phyloP scores from a whole-genome alignment of 2,329 filamentous ascomycete species.

The Apiospora koreana region DNA sequence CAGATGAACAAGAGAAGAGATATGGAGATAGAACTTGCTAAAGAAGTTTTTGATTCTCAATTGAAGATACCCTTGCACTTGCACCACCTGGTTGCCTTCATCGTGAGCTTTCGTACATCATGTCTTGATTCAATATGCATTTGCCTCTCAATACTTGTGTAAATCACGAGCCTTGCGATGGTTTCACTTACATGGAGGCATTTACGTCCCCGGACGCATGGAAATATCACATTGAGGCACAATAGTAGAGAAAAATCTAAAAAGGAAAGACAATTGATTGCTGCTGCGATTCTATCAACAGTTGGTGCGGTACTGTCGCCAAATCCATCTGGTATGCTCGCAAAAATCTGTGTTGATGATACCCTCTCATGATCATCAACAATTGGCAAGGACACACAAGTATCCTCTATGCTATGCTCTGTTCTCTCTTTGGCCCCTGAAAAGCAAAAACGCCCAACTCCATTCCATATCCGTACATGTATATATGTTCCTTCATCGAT shows the following conservation, averaged over 20 bases:
- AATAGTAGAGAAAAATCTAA: neutral
- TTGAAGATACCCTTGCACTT: neutral
- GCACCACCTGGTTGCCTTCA: neutral
- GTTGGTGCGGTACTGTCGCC: neutral
- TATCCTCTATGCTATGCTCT: neutral
- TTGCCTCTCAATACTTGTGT: neutral
- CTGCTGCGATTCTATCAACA: neutral
- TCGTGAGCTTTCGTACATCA: neutral
- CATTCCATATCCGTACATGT: too few relatives aligned
- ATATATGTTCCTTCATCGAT: neutral
- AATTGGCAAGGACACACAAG: neutral
- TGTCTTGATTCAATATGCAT: neutral
- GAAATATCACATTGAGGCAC: neutral
- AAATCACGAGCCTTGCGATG: neutral
- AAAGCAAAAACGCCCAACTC: constrained; percentile 9
- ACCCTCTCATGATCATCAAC: neutral
- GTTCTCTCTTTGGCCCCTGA: neutral
- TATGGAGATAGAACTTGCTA: neutral
- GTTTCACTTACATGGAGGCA: neutral
- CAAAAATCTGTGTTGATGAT: neutral
- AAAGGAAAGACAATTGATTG: neutral
- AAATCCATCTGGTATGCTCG: neutral
- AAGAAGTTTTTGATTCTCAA: neutral
- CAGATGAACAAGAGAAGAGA: neutral
- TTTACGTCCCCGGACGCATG: too few relatives aligned